phyloP scores from a whole-genome alignment of 2,329 filamentous ascomycete genomes.

The Aspergillus spinulosporus region DNA sequence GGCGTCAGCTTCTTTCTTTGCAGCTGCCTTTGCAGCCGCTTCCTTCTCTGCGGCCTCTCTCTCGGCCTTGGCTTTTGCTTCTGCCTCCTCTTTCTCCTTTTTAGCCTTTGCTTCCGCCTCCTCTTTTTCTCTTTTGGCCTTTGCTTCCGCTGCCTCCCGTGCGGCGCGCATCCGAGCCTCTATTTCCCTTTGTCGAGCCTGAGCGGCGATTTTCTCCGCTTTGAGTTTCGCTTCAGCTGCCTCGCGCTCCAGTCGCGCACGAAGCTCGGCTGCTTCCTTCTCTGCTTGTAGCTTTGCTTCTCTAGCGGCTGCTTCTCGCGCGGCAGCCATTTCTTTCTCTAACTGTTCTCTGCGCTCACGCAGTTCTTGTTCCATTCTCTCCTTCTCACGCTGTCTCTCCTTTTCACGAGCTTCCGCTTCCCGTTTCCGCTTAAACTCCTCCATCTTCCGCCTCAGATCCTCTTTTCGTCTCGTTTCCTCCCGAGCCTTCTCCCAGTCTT shows the following conservation, averaged over 20 bases:
- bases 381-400: constrained; percentile 40
- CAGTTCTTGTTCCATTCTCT: constrained; percentile 43
- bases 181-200: constrained; percentile 24
- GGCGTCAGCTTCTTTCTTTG: constrained; percentile 41
- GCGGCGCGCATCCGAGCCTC: constrained; percentile 25
- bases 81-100: constrained; percentile 25
- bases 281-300: constrained; percentile 32
- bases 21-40: constrained; percentile 40
- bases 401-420: constrained; percentile 42
- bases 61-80: constrained; percentile 33
- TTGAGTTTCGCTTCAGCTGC: constrained; percentile 29
- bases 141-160: constrained; percentile 28
- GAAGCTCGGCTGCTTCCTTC: constrained; percentile 38
- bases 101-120: constrained; percentile 28
- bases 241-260: constrained; percentile 35
- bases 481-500: constrained; percentile 31
- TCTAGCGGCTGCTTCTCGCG: constrained; percentile 26
- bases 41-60: constrained; percentile 68
- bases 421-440: constrained; percentile 38
- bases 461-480: constrained; percentile 40
- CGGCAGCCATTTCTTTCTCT: constrained; percentile 39
- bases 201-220: constrained; percentile 25
- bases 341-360: constrained; percentile 43
- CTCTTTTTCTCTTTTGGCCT: constrained; percentile 22
- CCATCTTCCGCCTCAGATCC: constrained; percentile 41